These are phyloP conservation scores for Venturia aucupariae DNA, from an alignment of 2,329 filamentous ascomycete genomes.

Conservation along the genomic window DNA sequence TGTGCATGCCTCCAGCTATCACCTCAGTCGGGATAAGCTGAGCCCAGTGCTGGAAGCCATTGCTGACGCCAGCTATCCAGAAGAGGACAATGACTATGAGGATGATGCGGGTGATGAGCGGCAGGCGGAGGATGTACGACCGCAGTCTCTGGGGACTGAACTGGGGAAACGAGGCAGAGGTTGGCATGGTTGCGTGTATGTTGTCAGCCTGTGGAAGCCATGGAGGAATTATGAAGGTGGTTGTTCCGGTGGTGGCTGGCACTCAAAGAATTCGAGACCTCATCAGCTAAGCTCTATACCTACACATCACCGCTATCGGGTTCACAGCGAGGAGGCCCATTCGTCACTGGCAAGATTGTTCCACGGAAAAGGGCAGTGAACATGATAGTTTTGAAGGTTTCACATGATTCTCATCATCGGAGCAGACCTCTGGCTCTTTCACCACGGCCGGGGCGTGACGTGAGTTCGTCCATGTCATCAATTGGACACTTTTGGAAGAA, in stretches of 20 bases:
- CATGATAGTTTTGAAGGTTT: too few relatives aligned
- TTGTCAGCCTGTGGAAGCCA: neutral
- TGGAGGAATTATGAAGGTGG: neutral
- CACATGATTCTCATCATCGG: too few relatives aligned
- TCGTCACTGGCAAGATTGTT: too few relatives aligned
- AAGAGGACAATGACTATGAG: constrained; percentile 56
- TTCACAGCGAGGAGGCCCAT: too few relatives aligned
- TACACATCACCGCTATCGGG: too few relatives aligned
- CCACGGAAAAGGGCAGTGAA: too few relatives aligned
- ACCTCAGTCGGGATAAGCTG: constrained; percentile 55
- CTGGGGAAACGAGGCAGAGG: constrained; percentile 36
- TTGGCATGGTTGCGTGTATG: constrained; percentile 2
- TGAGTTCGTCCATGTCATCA: too few relatives aligned
- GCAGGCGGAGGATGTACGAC: constrained; percentile 75
- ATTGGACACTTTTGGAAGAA: neutral
- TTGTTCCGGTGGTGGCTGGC: neutral
- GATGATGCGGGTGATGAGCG: constrained; percentile 71
- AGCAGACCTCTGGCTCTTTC: too few relatives aligned
- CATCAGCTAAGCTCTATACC: too few relatives aligned
- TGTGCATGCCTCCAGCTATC: constrained; percentile 47
- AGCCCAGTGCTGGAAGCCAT: constrained; percentile 69
- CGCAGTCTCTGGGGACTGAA: constrained; percentile 67
- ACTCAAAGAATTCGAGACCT: neutral
- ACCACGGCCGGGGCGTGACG: too few relatives aligned
- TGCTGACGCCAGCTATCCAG: constrained; percentile 54